Evolutionary conservation across 495 filamentous ascomycete genomes (phyloP), one percentile per base, ranked within the genome.

Genomic region (Terfezia boudieri): DNA sequence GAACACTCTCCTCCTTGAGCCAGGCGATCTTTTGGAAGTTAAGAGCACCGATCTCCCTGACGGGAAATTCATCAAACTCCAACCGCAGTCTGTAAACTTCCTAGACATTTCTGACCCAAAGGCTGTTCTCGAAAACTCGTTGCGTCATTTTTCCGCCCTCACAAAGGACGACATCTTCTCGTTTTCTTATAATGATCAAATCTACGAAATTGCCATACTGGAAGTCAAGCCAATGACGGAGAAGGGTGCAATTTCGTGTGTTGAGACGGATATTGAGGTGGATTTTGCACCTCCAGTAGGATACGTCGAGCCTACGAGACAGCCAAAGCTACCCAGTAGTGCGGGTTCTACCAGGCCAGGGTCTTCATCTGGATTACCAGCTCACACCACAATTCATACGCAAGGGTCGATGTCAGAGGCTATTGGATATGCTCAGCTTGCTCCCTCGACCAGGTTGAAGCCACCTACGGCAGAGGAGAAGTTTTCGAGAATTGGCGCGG

Each of bases 51-150:
- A 93, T 35, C 78, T 98, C 17, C 85, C 86, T 26, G 76, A 84
- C 1, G 90, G 90, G 16, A 76, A 76, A 56, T 83, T 95, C 59
- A 88, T 96, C 71, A 98, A 96, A 67, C 76, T 98, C 3, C 90
- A 96, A 68, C 84, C 92, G 0, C 90, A 98, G 69, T 84, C 82
- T 17, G 78, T 81, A 37, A 79, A 80, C 56, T 96, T 96, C 70
- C 81, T 96, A 53, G 87, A 95, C 46, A 95, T 98, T 58, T 86
- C 81, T 61, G 92, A 98, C 61, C 92, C 90, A 0, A 94, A 93
- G 69, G 92, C 90, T n/a, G 90, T 98, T 3, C 77, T 98, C 17
- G 90, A 98, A 66, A 90, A 87, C 57, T 86, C 85, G 8, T 93
- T 98, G 69, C 80, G 88, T 8, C 90, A 92, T 66, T 98, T 95